Conservation (phyloP, 257 asterid species). For the Ilex aquifolium region DNA sequence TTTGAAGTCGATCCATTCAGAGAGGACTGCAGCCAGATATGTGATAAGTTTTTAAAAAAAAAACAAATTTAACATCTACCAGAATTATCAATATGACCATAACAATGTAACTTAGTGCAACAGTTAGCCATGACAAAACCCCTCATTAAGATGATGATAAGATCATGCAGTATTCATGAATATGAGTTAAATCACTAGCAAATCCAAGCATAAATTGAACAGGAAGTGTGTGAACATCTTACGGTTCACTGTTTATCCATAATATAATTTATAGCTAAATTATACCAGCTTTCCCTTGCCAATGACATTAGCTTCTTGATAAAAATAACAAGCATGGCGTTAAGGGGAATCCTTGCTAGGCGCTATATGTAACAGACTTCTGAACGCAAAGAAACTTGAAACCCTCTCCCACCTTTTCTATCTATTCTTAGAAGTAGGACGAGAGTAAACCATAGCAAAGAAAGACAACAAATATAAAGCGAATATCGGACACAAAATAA, state of each 20-base stretch:
- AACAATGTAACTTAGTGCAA: no score
- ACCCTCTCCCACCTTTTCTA: not conserved
- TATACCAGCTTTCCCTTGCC: not conserved
- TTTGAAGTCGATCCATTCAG: constrained; percentile 78
- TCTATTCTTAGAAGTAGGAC: not conserved
- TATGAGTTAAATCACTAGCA: no score
- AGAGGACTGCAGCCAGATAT: constrained; percentile 20
- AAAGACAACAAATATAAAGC: not conserved
- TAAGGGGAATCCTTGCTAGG: not conserved
- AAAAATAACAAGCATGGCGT: not conserved
- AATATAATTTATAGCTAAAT: not conserved
- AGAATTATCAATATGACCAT: no score
- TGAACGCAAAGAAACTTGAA: not conserved
- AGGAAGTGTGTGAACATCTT: not conserved
- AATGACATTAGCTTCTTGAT: not conserved
- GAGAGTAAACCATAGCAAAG: not conserved
- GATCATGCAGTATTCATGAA: no score
- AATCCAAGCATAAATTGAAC: no score
- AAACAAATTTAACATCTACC: no score
- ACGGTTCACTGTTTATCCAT: not conserved
- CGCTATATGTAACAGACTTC: not conserved
- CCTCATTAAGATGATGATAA: no score
- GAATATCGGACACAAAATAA: no score
- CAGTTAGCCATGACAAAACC: no score
- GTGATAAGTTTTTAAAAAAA: constrained; percentile 15